Evolutionary conservation across 495 filamentous ascomycete species (phyloP).

Genomic region (Hypoxylon perforatum): DNA sequence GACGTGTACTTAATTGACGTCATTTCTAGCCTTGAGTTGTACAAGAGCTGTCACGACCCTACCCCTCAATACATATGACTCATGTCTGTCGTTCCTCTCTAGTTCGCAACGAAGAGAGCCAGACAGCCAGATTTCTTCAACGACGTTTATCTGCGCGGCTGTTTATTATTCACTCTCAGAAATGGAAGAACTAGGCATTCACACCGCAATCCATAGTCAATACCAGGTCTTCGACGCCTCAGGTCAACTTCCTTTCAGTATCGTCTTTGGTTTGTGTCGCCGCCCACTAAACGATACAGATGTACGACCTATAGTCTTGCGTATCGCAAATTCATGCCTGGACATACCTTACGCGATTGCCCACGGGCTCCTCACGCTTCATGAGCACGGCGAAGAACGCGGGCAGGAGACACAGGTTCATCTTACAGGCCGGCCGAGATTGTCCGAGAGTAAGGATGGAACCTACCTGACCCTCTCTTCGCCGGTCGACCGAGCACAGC

Average conservation of each 20-base stretch:
- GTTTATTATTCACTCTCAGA: conserved; percentile 6
- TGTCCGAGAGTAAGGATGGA: conserved; percentile 29
- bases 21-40: neutral
- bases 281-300: conserved; percentile 34
- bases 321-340: conserved; percentile 34
- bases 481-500: conserved; percentile 35
- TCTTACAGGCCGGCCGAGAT: conserved; percentile 26
- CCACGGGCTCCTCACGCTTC: conserved; percentile 37
- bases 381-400: conserved; percentile 34
- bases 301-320: conserved; percentile 30
- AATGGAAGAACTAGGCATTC: conserved; percentile 38
- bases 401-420: conserved; percentile 22
- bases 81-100: neutral
- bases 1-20: too few species aligned
- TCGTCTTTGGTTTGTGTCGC: conserved; percentile 41
- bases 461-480: conserved; percentile 40
- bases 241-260: conserved; percentile 39
- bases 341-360: conserved; percentile 40
- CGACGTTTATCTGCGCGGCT: neutral
- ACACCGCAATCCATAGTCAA: conserved; percentile 33
- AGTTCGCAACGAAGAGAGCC: neutral
- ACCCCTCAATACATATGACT: neutral
- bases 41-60: neutral
- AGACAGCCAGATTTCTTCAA: neutral
- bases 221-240: conserved; percentile 38